Evolutionary conservation across 768 basidiomycete genomes (phyloP).

Genomic region (Russula emetica): DNA sequence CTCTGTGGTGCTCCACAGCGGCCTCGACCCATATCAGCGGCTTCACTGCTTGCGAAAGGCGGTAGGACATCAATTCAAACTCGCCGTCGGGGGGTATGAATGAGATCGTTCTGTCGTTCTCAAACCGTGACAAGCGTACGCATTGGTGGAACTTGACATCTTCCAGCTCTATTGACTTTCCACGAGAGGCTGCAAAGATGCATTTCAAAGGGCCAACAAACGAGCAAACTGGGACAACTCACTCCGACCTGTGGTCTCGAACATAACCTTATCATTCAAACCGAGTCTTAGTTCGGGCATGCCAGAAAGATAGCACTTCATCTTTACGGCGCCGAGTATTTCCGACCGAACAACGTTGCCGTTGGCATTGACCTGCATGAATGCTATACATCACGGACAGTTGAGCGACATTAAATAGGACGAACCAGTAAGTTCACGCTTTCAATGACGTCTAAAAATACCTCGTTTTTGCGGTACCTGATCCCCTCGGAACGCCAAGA

Average conservation of each 20-base stretch:
- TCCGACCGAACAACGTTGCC: conserved; percentile 97
- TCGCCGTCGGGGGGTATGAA: conserved; percentile 99
- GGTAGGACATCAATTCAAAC: conserved; percentile 97
- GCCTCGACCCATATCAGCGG: conserved; percentile 98
- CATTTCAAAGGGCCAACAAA: background rate
- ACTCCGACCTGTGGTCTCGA: conserved; percentile 95
- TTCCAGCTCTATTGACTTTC: conserved; percentile 99
- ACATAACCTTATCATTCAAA: conserved; percentile 99
- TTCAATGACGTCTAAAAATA: conserved; percentile 97
- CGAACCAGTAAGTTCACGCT: conserved; percentile 91
- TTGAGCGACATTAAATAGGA: background rate
- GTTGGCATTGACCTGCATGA: conserved; percentile 81
- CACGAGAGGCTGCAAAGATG: conserved; percentile 58
- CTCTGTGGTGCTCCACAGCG: conserved; percentile 88
- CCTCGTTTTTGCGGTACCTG: conserved; percentile 96
- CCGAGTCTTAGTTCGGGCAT: conserved; percentile 97
- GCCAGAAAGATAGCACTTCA: conserved; percentile 99
- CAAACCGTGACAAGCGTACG: conserved; percentile 92
- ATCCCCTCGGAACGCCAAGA: conserved; percentile 99
- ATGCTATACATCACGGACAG: background rate
- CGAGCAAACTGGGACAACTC: conserved; percentile 34
- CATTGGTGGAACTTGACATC: conserved; percentile 99
- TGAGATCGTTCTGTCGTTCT: conserved; percentile 97
- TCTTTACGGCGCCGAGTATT: conserved; percentile 97
- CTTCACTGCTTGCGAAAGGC: conserved; percentile 94